Base-by-base conservation (phyloP, 2,329 filamentous ascomycete species). In the Dendryphion nanum region DNA sequence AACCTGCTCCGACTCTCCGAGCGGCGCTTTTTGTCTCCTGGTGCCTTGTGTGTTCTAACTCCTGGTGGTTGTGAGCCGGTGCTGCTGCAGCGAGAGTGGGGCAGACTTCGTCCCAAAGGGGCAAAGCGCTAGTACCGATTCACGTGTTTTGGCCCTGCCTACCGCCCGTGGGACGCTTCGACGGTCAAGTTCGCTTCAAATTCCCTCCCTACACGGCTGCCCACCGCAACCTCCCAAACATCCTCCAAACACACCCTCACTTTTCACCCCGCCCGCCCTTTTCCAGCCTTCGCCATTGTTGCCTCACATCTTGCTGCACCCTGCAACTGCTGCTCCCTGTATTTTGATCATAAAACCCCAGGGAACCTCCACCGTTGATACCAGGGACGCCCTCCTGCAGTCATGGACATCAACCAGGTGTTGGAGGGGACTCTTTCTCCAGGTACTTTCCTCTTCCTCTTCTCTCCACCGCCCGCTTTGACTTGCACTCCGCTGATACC, bases 381-480 rank as follows among this genome's bases (percentile, higher is more conserved):
- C n/a, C n/a, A n/a, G n/a, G n/a, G n/a, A n/a, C n/a, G n/a, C 57
- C 57, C 59, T 58, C 56, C 53, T 52, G 48, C 64, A 70, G 89
- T 81, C 76, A 90, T 94, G 86, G 89, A 97, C 76, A 94, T 97
- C 77, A 95, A 91, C 77, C 85, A 89, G 75, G 91, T 98, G 76
- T 86, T 98, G 77, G 83, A 89, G 73, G 91, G 90, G 77, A 97
- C 93, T 70, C 83, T 97, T 74, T 94, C 90, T 66, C 79, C 90
- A 66, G 91, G 93, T 97, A 76, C 69, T 85, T n/a, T 26, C 23
- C 23, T 26, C n/a, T 26, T 8, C 23, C n/a, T 61, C 40, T 33
- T 38, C 47, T 18, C 16, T 36, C 35, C 30, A 15, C 37, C 36
- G 34, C 40, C 23, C n/a, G 10, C 23, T 26, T n/a, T 26, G n/a